Evolutionary conservation across 2,329 filamentous ascomycete genomes (phyloP).

Genomic region (Elsinoe ampelina): DNA sequence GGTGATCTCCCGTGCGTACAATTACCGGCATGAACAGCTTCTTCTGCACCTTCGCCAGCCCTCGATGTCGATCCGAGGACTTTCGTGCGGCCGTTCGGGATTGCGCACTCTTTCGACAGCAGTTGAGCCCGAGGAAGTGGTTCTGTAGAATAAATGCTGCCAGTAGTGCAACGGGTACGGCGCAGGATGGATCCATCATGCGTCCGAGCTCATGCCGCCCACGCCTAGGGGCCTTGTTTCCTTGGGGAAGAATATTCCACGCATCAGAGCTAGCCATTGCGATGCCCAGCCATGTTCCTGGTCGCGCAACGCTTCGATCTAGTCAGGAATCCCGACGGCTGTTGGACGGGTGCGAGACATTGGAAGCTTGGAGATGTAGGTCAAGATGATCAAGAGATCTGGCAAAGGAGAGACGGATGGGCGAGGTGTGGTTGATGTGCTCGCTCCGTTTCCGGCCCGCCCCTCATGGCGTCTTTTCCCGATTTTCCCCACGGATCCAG

Average conservation of each 20-base stretch:
- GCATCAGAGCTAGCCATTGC: neutral
- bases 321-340: neutral
- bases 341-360: neutral
- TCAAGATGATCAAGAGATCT: neutral
- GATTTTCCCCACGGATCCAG: neutral
- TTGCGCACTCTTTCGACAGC: neutral
- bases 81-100: neutral
- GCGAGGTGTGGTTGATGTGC: neutral
- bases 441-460: constrained; percentile 1
- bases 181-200: neutral
- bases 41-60: neutral
- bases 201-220: neutral
- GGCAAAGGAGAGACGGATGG: neutral
- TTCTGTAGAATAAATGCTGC: constrained; percentile 2
- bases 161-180: constrained; percentile 3
- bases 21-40: constrained; percentile 5
- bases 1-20: neutral
- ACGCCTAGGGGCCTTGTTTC: neutral
- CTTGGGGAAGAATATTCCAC: constrained; percentile 7
- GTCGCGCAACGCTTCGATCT: neutral
- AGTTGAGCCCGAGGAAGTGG: neutral
- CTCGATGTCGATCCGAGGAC: neutral
- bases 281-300: neutral
- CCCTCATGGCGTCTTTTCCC: neutral
- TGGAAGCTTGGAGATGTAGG: neutral